phyloP scores from a whole-genome alignment of 768 basidiomycete species.

The Auriscalpium vulgare region DNA sequence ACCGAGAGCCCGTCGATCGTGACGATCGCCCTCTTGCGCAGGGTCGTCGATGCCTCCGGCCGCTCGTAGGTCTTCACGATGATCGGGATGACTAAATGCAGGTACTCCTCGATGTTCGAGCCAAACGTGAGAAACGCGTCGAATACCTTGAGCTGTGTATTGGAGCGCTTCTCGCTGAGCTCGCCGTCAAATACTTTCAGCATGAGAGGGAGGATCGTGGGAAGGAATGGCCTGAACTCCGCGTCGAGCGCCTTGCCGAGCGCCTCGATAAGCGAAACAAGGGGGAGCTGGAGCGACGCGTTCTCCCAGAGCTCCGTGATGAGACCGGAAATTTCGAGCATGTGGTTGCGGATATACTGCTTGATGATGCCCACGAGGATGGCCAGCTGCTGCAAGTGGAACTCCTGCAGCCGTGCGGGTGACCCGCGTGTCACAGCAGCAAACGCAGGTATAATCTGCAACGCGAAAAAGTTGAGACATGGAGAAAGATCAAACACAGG shows the following conservation, averaged over 20 bases:
- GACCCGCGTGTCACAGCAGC: conserved; percentile 79
- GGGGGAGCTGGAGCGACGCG: conserved; percentile 73
- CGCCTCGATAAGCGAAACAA: conserved; percentile 88
- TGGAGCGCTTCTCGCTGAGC: conserved; percentile 65
- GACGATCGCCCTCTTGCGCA: conserved; percentile 85
- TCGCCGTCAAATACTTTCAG: conserved; percentile 89
- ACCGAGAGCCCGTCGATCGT: conserved; percentile 87
- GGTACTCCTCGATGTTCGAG: conserved; percentile 93
- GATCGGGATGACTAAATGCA: conserved; percentile 92
- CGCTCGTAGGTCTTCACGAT: conserved; percentile 89
- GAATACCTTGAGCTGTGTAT: conserved; percentile 83
- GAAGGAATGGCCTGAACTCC: conserved; percentile 95
- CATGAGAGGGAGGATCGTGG: conserved; percentile 80
- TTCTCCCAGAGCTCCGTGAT: conserved; percentile 91
- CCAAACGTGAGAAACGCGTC: conserved; percentile 95
- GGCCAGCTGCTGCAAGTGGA: conserved; percentile 90
- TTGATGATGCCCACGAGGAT: conserved; percentile 95
- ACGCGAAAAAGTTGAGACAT: background rate
- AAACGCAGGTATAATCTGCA: conserved; percentile 90
- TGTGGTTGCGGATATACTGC: conserved; percentile 91
- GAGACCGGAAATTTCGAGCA: conserved; percentile 75
- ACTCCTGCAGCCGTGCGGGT: conserved; percentile 78
- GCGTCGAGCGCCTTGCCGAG: conserved; percentile 90
- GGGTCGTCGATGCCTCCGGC: conserved; percentile 56
- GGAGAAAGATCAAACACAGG: background rate